phyloP scores from a whole-genome alignment of 2,329 filamentous ascomycete genomes.

The Kalmusia sp. region DNA sequence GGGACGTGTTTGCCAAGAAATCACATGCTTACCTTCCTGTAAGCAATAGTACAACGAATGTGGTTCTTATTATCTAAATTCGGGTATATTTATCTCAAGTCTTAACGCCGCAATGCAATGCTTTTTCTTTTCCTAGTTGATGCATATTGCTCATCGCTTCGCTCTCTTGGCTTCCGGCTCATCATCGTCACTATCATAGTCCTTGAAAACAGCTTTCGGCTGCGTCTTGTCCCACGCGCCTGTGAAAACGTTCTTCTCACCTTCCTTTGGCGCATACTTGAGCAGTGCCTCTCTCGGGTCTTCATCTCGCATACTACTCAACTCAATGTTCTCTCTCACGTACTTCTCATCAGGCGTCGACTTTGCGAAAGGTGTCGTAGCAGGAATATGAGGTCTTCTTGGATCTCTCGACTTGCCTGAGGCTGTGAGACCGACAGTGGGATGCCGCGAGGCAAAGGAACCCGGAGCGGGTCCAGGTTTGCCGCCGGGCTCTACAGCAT shows the following conservation, averaged over 20 bases:
- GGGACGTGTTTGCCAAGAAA: slow-evolving; percentile 2
- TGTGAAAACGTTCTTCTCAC: slow-evolving; percentile 94
- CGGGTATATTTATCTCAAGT: slow-evolving; percentile 18
- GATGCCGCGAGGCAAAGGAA: slow-evolving; percentile 66
- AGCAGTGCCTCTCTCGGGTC: slow-evolving; percentile 92
- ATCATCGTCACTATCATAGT: slow-evolving; percentile 84
- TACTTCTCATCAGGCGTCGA: slow-evolving; percentile 88
- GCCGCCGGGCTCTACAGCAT: slow-evolving; percentile 71
- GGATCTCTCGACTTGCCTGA: slow-evolving; percentile 82
- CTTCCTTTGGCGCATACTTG: slow-evolving; percentile 92
- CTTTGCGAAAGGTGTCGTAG: slow-evolving; percentile 88
- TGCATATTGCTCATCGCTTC: slow-evolving; percentile 25
- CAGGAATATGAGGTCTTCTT: slow-evolving; percentile 81
- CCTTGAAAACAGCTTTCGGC: slow-evolving; percentile 88
- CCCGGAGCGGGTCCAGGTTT: slow-evolving; percentile 53
- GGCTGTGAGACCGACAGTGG: slow-evolving; percentile 76
- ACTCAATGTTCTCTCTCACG: slow-evolving; percentile 84
- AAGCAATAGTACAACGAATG: not conserved
- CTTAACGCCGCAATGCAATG: slow-evolving; percentile 25
- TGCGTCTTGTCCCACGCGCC: slow-evolving; percentile 92
- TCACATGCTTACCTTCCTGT: not conserved
- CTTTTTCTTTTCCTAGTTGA: not conserved
- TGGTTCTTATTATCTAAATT: slow-evolving; percentile 4
- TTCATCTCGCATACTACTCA: slow-evolving; percentile 93
- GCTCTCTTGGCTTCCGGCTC: slow-evolving; percentile 69